Evolutionary conservation across 2,329 filamentous ascomycete genomes (phyloP).

Genomic region (Fusarium neocosmosporiellum): DNA sequence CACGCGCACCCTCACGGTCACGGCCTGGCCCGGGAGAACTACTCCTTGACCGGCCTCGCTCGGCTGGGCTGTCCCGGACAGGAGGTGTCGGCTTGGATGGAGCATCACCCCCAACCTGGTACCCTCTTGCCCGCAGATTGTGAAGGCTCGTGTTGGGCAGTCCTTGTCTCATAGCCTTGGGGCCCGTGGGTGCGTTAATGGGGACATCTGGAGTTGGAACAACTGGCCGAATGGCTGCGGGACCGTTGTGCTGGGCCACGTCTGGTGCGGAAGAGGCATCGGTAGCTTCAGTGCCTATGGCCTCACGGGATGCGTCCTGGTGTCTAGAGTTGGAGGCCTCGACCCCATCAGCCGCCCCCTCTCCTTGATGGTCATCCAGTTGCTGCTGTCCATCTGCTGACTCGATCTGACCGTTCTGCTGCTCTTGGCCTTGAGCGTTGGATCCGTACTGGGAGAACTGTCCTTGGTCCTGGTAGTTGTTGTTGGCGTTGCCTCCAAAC

Average conservation of each 20-base stretch:
- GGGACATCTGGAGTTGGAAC: conserved; percentile 57
- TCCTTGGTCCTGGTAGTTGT: conserved; percentile 51
- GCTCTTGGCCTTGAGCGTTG: conserved; percentile 31
- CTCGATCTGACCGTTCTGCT: conserved; percentile 36
- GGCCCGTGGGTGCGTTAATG: conserved; percentile 86
- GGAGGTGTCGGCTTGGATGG: conserved; percentile 35
- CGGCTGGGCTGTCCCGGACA: conserved; percentile 32
- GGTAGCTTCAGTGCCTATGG: conserved; percentile 44
- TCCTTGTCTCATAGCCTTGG: conserved; percentile 93
- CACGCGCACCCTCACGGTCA: conserved; percentile 40
- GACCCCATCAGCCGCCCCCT: conserved; percentile 27
- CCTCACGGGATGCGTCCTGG: conserved; percentile 44
- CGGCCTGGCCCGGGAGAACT: conserved; percentile 52
- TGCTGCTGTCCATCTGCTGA: conserved; percentile 43
- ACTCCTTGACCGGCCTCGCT: conserved; percentile 56
- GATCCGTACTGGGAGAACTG: conserved; percentile 46
- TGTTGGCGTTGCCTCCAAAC: conserved; percentile 53
- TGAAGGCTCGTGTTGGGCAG: conserved; percentile 83
- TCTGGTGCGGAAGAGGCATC: conserved; percentile 38
- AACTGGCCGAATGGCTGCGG: conserved; percentile 47
- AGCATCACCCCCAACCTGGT: conserved; percentile 56
- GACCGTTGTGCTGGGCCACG: conserved; percentile 34
- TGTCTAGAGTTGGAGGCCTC: conserved; percentile 33
- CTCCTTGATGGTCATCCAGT: conserved; percentile 52
- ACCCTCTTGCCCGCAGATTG: conserved; percentile 67